Percentiles rank a stretch among this genome's conserved stretches.
Conservation (phyloP, 2,329 filamentous ascomycete species). For the Clonostachys chloroleuca region DNA sequence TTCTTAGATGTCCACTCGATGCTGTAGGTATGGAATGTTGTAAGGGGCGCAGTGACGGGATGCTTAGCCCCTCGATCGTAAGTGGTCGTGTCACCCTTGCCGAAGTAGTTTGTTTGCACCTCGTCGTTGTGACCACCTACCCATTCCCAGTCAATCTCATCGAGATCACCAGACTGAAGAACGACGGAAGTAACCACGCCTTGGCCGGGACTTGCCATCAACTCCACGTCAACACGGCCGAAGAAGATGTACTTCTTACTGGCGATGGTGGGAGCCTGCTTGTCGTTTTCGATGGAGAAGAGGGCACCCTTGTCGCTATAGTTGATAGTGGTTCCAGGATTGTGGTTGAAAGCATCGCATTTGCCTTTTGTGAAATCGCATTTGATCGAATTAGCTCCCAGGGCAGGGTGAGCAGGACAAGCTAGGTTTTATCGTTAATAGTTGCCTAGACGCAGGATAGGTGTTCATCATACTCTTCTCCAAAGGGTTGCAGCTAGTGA, state of each 20-base stretch:
- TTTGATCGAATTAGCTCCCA: conserved; percentile 51
- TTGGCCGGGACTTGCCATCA: conserved; percentile 73
- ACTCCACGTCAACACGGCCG: conserved; percentile 73
- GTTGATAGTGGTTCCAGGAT: conserved; percentile 39
- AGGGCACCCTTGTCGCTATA: conserved; percentile 46
- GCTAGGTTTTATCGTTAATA: conserved; percentile 18
- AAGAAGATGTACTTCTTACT: conserved; percentile 94
- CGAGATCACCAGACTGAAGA: conserved; percentile 82
- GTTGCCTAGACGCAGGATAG: not conserved
- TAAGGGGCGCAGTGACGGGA: conserved; percentile 47
- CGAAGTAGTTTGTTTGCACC: conserved; percentile 85
- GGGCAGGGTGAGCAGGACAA: conserved; percentile 72
- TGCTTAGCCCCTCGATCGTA: conserved; percentile 67
- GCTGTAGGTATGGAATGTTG: conserved; percentile 60
- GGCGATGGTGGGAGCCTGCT: conserved; percentile 67
- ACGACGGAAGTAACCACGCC: conserved; percentile 89
- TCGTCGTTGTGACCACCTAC: conserved; percentile 69
- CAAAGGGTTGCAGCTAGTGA: not conserved
- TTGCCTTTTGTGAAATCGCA: conserved; percentile 77
- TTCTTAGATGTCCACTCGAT: conserved; percentile 63
- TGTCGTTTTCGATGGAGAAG: conserved; percentile 63
- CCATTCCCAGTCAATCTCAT: conserved; percentile 93
- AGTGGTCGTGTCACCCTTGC: conserved; percentile 64
- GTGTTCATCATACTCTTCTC: not conserved
- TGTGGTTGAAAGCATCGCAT: conserved; percentile 49